Evolutionary conservation across 192 early-diverging fungal genomes (phyloP), one percentile per base, ranked within the genome.

Genomic region (Coemansia sp.): DNA sequence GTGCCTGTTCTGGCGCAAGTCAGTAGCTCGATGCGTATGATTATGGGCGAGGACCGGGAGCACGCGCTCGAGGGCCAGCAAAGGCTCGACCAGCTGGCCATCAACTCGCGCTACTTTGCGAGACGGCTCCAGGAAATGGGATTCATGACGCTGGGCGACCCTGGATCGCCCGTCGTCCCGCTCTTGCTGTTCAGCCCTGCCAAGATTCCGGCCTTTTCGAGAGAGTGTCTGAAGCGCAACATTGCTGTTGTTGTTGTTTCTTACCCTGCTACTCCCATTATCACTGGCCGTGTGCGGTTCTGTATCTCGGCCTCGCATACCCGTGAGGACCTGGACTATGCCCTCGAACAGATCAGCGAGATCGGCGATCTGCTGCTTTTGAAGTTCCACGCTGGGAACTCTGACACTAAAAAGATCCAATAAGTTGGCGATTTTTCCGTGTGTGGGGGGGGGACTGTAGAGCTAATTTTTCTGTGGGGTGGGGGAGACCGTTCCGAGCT

Each of bases 241-340:
- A 89, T 99, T 57, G 93, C 94, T 18, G 92, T 97, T 12, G 94
- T 96, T 18, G 97, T 99, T 1, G 97, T 99, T 3, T 94, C 92
- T 38, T 95, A 95, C 74, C 97, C 95, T 3, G 97, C 95, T 10
- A 99, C 97, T 4, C 94, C 97, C n/a, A 95, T 97, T 58, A 93
- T 99, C 63, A 91, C 91, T 1, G 88, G 88, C 3, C 85, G 96
- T 44, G 95, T 96, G 34, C 82, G 96, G 44, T 95, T 98, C 86
- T 98, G 96, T 77, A 81, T 98, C 52, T 90, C 87, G 53, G 91
- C 95, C 1, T 86, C 95, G n/a, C 96, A 98, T 60, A 93, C 93
- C 1, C 87, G 89, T 67, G 92, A 93, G 62, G 96, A 98, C 70
- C 71, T 98, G 54, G 88, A 91, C 67, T 80, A 84, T 70, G 87